Evolutionary conservation across 2,329 filamentous ascomycete species (phyloP).

Genomic region (Arthrobotrys sinensis): DNA sequence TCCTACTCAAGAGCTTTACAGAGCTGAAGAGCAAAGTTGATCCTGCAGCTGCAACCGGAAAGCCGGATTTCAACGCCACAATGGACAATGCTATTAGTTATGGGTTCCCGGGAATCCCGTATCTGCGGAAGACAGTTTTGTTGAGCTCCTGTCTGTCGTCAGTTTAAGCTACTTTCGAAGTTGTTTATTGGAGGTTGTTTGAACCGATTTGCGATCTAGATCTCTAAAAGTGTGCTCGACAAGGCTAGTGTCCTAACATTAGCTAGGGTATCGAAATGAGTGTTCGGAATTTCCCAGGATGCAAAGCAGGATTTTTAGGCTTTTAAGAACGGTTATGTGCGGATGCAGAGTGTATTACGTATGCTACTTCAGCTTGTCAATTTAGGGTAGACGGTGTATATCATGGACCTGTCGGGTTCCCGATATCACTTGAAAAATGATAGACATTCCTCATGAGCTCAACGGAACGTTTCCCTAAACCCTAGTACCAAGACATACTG

Average conservation of each 20-base stretch:
- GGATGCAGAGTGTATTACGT: neutral
- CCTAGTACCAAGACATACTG: too few relatives aligned
- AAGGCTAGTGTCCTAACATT: neutral
- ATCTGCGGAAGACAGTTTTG: conserved; percentile 22
- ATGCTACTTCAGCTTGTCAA: neutral
- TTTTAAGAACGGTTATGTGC: neutral
- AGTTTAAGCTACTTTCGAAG: conserved; percentile 31
- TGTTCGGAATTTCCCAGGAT: conserved; percentile 14
- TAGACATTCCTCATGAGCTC: neutral
- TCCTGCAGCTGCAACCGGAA: neutral
- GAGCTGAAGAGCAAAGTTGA: conserved; percentile 9
- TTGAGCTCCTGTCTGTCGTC: conserved; percentile 13
- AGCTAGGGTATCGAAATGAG: neutral
- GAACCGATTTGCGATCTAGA: conserved; percentile 14
- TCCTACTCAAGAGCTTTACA: conserved; percentile 10
- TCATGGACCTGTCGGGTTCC: neutral
- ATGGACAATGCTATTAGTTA: neutral
- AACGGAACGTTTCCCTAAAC: too few relatives aligned
- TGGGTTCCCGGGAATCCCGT: conserved; percentile 4
- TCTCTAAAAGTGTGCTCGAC: neutral
- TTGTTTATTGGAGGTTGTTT: conserved; percentile 23
- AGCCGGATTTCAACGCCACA: conserved; percentile 18
- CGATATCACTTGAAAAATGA: neutral
- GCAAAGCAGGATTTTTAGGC: conserved; percentile 11
- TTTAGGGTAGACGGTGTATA: neutral